phyloP scores from a whole-genome alignment of 108 stramenopile genomes.

The Schizochytrium sp. region DNA sequence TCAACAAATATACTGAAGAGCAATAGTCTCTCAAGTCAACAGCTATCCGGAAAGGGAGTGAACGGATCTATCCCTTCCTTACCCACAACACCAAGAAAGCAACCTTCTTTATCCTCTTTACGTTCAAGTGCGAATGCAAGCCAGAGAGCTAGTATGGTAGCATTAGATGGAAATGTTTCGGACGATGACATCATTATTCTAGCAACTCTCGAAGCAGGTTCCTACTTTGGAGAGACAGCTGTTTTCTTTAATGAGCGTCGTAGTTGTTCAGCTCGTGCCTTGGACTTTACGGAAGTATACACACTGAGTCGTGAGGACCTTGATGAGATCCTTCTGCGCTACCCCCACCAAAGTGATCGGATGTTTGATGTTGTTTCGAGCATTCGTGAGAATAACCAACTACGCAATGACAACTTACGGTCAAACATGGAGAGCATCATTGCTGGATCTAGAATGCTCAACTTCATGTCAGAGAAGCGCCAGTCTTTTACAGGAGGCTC shows the following conservation, averaged over 20 bases:
- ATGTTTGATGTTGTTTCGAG: constrained; percentile 69
- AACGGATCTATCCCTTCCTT: no score
- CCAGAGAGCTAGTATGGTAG: constrained; percentile 17
- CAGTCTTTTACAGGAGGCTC: neutral
- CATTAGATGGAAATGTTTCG: neutral
- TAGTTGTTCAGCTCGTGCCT: constrained; percentile 67
- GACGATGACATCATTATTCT: constrained; percentile 69
- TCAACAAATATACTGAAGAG: no score
- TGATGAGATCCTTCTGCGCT: constrained; percentile 68
- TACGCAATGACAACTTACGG: constrained; percentile 71
- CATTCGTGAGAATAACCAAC: constrained; percentile 68
- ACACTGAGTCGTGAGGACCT: constrained; percentile 68
- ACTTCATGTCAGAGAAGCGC: neutral
- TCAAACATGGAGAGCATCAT: constrained; percentile 67
- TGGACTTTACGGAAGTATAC: constrained; percentile 73
- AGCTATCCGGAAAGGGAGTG: no score
- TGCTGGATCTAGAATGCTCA: constrained; percentile 42
- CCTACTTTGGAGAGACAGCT: constrained; percentile 79
- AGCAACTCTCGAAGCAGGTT: constrained; percentile 73
- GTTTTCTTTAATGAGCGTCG: constrained; percentile 78
- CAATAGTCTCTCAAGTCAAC: no score
- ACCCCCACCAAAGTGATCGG: constrained; percentile 67
- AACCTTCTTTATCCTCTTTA: neutral
- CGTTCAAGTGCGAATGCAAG: neutral
- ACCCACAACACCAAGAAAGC: neutral